These are phyloP conservation scores for Colletotrichum theobromicola DNA, from an alignment of 2,329 filamentous ascomycete species.

Conservation along the genomic window DNA sequence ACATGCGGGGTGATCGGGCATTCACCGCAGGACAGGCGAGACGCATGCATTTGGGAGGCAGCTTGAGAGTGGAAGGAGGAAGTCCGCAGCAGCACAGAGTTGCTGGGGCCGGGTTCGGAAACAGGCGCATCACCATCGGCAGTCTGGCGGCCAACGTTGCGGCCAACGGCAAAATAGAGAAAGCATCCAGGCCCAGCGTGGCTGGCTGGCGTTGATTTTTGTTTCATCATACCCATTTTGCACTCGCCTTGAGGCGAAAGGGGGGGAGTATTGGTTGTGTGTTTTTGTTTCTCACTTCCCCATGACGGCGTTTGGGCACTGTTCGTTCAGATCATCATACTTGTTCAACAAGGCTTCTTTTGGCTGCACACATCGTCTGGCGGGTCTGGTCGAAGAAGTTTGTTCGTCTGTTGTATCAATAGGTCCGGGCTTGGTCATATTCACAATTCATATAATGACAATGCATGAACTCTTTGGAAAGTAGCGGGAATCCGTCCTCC, in stretches of 20 bases:
- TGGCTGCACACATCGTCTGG: conserved; percentile 8
- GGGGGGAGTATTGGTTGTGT: not conserved
- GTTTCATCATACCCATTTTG: conserved; percentile 14
- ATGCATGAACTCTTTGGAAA: not conserved
- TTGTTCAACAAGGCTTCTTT: not conserved
- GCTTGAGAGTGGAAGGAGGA: conserved; percentile 31
- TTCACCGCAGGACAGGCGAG: conserved; percentile 62
- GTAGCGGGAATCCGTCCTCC: not conserved
- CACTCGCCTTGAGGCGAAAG: not conserved
- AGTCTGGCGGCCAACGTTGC: conserved; percentile 2
- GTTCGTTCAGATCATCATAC: not conserved
- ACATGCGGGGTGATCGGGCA: conserved; percentile 37
- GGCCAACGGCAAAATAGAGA: conserved; percentile 18
- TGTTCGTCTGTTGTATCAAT: conserved; percentile 13
- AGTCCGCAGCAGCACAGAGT: conserved; percentile 27
- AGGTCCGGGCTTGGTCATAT: not conserved
- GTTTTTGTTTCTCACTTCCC: not conserved
- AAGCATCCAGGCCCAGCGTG: conserved; percentile 16
- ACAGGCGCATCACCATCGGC: conserved; percentile 23
- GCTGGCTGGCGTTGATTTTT: conserved; percentile 47
- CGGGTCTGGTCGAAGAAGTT: not conserved
- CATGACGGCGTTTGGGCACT: conserved; percentile 9
- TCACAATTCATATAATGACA: conserved; percentile 12
- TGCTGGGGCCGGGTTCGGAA: conserved; percentile 16
- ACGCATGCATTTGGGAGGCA: conserved; percentile 60